Percentiles rank a stretch among this genome's conserved stretches.
These are phyloP conservation scores for Garcia nutans DNA, from an alignment of 345 rosid species.

Conservation along the genomic window DNA sequence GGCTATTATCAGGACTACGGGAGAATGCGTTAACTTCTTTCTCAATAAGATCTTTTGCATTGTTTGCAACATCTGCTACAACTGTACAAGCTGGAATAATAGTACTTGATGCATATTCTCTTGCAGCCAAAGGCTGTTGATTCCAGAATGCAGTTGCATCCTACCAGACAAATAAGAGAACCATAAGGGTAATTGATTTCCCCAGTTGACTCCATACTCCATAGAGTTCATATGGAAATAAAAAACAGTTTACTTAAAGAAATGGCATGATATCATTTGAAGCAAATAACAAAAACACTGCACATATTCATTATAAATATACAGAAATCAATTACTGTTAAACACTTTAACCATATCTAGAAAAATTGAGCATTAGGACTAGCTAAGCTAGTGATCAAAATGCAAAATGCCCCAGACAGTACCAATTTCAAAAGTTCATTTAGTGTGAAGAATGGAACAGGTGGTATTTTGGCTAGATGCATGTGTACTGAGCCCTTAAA, in stretches of 20 bases:
- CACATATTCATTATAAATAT: neutral
- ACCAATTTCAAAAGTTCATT: neutral
- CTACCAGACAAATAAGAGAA: conserved; percentile 35
- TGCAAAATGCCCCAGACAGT: neutral
- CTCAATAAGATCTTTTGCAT: conserved; percentile 75
- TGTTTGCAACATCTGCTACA: conserved; percentile 67
- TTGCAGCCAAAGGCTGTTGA: conserved; percentile 81
- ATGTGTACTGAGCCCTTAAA: neutral
- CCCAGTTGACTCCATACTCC: neutral
- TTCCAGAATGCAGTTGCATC: conserved; percentile 86
- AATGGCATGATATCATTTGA: neutral
- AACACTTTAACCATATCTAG: neutral
- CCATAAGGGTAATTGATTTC: neutral
- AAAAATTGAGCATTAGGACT: neutral
- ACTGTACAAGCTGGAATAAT: conserved; percentile 75
- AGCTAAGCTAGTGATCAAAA: neutral
- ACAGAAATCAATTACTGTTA: neutral
- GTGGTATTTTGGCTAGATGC: neutral
- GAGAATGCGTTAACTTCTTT: conserved; percentile 83
- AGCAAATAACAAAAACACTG: neutral
- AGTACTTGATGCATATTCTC: conserved; percentile 82
- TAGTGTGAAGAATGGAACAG: neutral
- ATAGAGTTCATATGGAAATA: neutral
- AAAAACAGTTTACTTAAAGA: neutral
- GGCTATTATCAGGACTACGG: conserved; percentile 79